Evolutionary conservation across 352 stramenopile species (phyloP).

Genomic region (Plasmopara halstedii): DNA sequence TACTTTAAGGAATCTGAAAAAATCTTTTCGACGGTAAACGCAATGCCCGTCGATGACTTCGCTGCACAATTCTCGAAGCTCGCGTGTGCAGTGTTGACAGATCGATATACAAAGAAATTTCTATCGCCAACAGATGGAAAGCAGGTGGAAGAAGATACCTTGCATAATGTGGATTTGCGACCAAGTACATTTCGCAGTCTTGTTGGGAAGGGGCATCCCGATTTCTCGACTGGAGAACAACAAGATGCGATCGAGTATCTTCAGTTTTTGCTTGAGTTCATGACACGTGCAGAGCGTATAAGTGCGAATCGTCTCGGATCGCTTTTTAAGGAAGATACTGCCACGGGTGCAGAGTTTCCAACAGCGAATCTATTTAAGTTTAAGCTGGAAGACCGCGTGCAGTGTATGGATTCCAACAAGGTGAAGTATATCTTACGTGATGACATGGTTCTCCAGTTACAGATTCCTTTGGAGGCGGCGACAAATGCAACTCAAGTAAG

Average conservation of each 20-base stretch:
- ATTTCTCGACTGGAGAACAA: slow-evolving; percentile 96
- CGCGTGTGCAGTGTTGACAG: slow-evolving; percentile 74
- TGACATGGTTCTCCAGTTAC: slow-evolving; percentile 74
- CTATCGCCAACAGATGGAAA: slow-evolving; percentile 10
- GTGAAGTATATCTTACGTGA: slow-evolving; percentile 85
- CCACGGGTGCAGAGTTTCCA: slow-evolving; percentile 31
- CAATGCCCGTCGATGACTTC: slow-evolving; percentile 69
- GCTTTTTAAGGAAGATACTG: slow-evolving; percentile 28
- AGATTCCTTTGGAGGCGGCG: slow-evolving; percentile 83
- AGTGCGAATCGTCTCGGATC: slow-evolving; percentile 38
- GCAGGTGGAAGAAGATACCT: slow-evolving; percentile 31
- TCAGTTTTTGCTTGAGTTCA: slow-evolving; percentile 91
- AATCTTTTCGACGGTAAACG: slow-evolving; percentile 48
- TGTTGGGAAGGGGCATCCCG: slow-evolving; percentile 92
- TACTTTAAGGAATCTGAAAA: slow-evolving; percentile 53
- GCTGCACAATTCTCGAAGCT: slow-evolving; percentile 92
- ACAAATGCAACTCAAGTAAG: slow-evolving; percentile 81
- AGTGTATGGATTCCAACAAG: slow-evolving; percentile 63
- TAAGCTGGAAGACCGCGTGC: slow-evolving; percentile 74
- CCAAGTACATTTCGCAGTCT: slow-evolving; percentile 92
- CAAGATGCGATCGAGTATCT: slow-evolving; percentile 98
- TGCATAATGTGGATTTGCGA: slow-evolving; percentile 38
- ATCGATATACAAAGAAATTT: slow-evolving; percentile 73
- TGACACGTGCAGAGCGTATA: slow-evolving; percentile 81
- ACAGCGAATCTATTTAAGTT: slow-evolving; percentile 93